Conservation (phyloP, 2,329 filamentous ascomycete genomes). For the Nothophaeocryptopus gaeumannii region DNA sequence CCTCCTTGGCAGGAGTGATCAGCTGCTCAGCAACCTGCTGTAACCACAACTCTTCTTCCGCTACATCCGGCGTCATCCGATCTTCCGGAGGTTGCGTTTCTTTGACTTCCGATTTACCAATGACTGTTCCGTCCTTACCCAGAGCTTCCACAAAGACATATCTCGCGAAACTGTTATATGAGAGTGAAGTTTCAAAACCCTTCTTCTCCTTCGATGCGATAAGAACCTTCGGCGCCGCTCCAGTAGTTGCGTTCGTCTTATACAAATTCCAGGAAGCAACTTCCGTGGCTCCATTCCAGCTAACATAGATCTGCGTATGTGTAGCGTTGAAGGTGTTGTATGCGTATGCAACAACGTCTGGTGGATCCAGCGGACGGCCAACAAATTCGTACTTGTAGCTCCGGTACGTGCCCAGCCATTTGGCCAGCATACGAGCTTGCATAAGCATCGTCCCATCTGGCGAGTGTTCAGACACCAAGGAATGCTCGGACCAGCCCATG, state of each 20-base stretch:
- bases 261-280: conserved; percentile 39
- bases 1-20: too few relatives aligned
- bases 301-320: conserved; percentile 45
- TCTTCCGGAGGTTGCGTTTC: background rate
- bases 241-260: conserved; percentile 14
- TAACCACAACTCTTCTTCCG: conserved; percentile 1
- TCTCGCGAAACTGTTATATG: background rate
- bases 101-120: background rate
- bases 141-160: background rate
- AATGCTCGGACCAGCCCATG: conserved; percentile 47
- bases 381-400: conserved; percentile 51
- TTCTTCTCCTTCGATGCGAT: background rate
- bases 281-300: conserved; percentile 47
- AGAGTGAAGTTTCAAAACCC: background rate
- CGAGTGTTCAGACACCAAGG: conserved; percentile 37
- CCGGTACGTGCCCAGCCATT: conserved; percentile 49
- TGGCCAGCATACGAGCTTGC: conserved; percentile 36
- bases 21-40: background rate
- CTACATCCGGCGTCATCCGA: background rate
- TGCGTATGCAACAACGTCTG: conserved; percentile 34
- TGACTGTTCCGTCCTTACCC: background rate
- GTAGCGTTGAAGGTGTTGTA: conserved; percentile 16
- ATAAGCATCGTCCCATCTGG: conserved; percentile 49
- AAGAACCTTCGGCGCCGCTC: background rate
- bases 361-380: conserved; percentile 29